Base-by-base conservation (phyloP, 2,329 filamentous ascomycete genomes). In the Xylaria sp. region DNA sequence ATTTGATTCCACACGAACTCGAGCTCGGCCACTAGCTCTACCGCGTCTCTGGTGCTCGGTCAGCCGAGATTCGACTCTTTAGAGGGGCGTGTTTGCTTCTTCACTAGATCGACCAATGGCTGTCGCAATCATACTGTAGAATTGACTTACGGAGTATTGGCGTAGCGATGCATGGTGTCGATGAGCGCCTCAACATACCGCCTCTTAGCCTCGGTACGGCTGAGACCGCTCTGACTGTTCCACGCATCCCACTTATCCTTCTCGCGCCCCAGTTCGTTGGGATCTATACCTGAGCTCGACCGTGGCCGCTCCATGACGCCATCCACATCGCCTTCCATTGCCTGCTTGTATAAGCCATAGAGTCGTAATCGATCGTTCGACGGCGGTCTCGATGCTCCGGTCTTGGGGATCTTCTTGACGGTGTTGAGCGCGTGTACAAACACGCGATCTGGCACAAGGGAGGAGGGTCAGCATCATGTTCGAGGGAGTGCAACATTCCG, bases 1-100 rank as follows among this genome's bases (percentile, higher is more conserved):
- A 99, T 95, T 79, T 98, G 96, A 74, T 98, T 94, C 96, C 96
- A 99, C 47, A 99, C 95, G 76, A 98, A 99, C 81, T 99, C 96
- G n/a, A 99, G 88, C 80, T 99, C 96, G 9, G 90, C 86, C 45
- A 98, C 94, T 47, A 99, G 86, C 80, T 97, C 94, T 68, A 91
- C 88, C 7, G 93, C 93, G 78, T 97, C 94, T 57, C 88, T 90
- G 71, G 62, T 30, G 9, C 24, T 39, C 11, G 4, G 65, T 74
- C 47, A 74, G 72, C 36, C 55, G 14, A 53, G 32, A 39, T 32
- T 3, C 36, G 27, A 9, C 36, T 3, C 32, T 56, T 21, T 6
- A 45, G 42, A 34, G 24, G 6, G 5, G n/a, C 12, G 5, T 27
- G 21, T 14, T 30, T 9, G 17, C 34, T 14, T 24, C 19, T 21